Percentiles rank a stretch among this genome's conserved stretches.
Conservation (phyloP, 345 rosid species). For the Cardamine chenopodiifolia region DNA sequence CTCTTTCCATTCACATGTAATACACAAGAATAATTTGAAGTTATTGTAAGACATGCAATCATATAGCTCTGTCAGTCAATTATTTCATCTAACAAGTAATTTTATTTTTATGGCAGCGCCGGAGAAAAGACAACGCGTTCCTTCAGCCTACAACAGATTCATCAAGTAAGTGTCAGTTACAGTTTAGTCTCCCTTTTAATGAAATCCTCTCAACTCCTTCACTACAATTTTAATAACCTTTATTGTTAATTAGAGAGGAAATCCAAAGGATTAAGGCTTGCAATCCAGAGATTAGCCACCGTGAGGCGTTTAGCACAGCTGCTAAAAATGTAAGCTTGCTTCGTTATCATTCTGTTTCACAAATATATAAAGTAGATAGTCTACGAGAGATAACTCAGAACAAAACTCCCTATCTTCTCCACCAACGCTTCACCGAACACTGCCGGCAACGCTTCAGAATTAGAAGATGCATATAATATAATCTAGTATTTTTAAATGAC, state of each 20-base stretch:
- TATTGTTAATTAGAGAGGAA: conserved; percentile 67
- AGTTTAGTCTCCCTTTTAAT: neutral
- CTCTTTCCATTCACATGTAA: neutral
- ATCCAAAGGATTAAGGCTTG: conserved; percentile 95
- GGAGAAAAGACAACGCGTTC: conserved; percentile 97
- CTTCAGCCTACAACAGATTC: conserved; percentile 96
- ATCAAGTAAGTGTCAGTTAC: conserved; percentile 66
- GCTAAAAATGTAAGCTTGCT: conserved; percentile 83
- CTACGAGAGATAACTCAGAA: neutral
- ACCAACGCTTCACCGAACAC: too few species aligned
- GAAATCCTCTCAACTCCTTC: neutral
- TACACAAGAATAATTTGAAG: neutral
- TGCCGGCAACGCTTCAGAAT: too few species aligned
- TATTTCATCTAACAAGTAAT: neutral
- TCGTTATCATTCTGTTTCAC: neutral
- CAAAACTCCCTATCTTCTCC: too few species aligned
- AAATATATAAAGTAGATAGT: neutral
- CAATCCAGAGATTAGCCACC: conserved; percentile 93
- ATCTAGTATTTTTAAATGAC: too few species aligned
- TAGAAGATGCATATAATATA: too few species aligned
- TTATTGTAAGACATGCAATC: neutral
- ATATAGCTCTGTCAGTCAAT: neutral
- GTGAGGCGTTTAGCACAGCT: conserved; percentile 98
- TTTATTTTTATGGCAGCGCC: conserved; percentile 61
- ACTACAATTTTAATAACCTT: neutral